phyloP scores from a whole-genome alignment of 129 eudicot genomes.

The Silybum marianum region DNA sequence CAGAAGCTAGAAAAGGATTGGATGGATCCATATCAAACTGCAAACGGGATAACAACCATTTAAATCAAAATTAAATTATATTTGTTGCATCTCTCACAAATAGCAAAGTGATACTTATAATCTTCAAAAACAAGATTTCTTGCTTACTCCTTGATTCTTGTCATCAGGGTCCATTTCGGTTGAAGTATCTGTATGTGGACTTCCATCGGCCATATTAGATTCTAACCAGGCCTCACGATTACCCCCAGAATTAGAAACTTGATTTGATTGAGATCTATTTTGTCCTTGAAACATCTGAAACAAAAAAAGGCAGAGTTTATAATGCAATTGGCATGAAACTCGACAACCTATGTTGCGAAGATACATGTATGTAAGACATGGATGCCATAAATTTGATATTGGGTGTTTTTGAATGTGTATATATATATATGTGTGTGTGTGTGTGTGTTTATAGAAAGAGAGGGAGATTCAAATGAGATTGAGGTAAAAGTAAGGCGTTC shows the following conservation, averaged over 20 bases:
- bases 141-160: conserved; percentile 55
- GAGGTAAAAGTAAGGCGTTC: not conserved
- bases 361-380: not conserved
- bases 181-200: conserved; percentile 87
- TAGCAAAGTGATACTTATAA: not conserved
- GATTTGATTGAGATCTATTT: conserved; percentile 45
- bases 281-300: conserved; percentile 55
- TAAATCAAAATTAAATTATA: conserved; percentile 14
- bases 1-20: conserved; percentile 58
- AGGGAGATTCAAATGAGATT: not conserved
- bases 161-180: conserved; percentile 85
- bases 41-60: conserved; percentile 21
- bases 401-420: not conserved
- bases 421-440: not conserved
- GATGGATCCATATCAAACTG: conserved; percentile 75
- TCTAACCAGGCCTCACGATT: conserved; percentile 82
- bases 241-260: conserved; percentile 45
- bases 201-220: conserved; percentile 69
- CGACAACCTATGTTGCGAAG: not conserved
- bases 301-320: conserved; percentile 16
- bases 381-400: not conserved
- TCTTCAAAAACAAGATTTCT: not conserved
- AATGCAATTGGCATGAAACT: conserved; percentile 14
- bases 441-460: no score
- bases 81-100: conserved; percentile 3